phyloP scores from a whole-genome alignment of 495 filamentous ascomycete genomes.

The Friedmanniomyces simplex region DNA sequence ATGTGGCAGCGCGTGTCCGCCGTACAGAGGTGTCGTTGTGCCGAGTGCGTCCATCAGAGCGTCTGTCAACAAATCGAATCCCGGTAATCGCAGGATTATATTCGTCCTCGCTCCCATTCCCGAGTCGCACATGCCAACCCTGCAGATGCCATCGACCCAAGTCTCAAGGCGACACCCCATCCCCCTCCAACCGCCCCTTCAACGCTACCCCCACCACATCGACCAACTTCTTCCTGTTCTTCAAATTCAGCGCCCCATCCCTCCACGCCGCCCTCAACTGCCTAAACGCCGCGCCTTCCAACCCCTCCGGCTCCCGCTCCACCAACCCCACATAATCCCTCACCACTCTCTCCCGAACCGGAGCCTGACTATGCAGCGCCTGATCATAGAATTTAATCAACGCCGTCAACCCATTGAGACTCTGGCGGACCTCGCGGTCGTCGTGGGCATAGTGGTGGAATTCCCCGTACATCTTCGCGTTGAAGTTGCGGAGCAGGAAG shows the following conservation, averaged over 20 bases:
- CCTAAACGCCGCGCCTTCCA: constrained; percentile 38
- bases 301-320: constrained; percentile 29
- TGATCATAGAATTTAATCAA: constrained; percentile 51
- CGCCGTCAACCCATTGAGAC: constrained; percentile 42
- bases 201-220: constrained; percentile 35
- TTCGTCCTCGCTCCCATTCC: too few species aligned
- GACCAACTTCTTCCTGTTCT: constrained; percentile 47
- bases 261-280: constrained; percentile 42
- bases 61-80: too few species aligned
- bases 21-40: too few species aligned
- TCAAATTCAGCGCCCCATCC: constrained; percentile 44
- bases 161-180: neutral
- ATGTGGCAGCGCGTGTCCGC: too few species aligned
- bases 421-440: constrained; percentile 44
- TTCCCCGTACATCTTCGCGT: constrained; percentile 68
- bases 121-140: too few species aligned
- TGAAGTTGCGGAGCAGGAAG: constrained; percentile 65
- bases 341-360: constrained; percentile 42
- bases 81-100: too few species aligned
- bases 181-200: constrained; percentile 34
- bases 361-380: constrained; percentile 39
- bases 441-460: constrained; percentile 61
- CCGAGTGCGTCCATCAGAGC: too few species aligned
- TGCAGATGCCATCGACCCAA: neutral
- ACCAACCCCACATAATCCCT: constrained; percentile 45